Conservation (phyloP, 805 yeast genomes). For the Metschnikowia lachancei region DNA sequence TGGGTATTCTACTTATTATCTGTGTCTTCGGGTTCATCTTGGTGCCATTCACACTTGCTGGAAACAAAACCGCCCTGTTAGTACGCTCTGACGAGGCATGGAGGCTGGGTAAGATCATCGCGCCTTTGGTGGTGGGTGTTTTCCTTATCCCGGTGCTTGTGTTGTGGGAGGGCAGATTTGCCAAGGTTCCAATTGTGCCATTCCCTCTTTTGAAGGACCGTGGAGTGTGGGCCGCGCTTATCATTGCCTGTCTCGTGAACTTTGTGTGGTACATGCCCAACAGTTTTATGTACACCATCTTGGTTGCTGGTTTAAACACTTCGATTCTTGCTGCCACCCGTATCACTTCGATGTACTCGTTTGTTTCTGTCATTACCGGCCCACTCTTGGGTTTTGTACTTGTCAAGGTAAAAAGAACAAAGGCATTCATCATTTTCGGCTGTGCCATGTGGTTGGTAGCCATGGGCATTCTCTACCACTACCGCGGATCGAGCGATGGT, state of each 20-base stretch:
- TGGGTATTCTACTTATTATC: slow-evolving; percentile 57
- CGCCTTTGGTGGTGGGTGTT: slow-evolving; percentile 67
- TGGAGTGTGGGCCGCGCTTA: slow-evolving; percentile 70
- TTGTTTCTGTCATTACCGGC: slow-evolving; percentile 62
- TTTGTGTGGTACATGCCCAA: slow-evolving; percentile 68
- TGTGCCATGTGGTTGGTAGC: slow-evolving; percentile 55
- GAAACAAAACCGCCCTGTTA: slow-evolving; percentile 25
- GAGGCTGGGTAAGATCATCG: slow-evolving; percentile 61
- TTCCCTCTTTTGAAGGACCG: slow-evolving; percentile 57
- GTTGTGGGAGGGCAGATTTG: slow-evolving; percentile 56
- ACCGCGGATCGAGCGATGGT: slow-evolving; percentile 48
- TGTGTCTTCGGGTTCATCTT: slow-evolving; percentile 61
- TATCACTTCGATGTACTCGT: slow-evolving; percentile 59
- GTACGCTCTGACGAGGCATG: slow-evolving; percentile 41
- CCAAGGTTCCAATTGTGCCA: slow-evolving; percentile 65
- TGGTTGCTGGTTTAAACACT: slow-evolving; percentile 62
- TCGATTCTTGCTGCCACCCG: slow-evolving; percentile 62
- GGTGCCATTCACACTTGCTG: slow-evolving; percentile 75
- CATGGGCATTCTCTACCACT: slow-evolving; percentile 57
- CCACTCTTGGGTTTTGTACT: slow-evolving; percentile 53
- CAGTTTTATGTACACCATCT: slow-evolving; percentile 64
- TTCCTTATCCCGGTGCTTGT: slow-evolving; percentile 56
- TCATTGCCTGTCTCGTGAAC: slow-evolving; percentile 56
- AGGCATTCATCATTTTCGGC: slow-evolving; percentile 61
- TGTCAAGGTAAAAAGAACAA: slow-evolving; percentile 48